Base-by-base conservation (phyloP, 1,284 basidiomycete genomes). In the Moniliophthora roreri region DNA sequence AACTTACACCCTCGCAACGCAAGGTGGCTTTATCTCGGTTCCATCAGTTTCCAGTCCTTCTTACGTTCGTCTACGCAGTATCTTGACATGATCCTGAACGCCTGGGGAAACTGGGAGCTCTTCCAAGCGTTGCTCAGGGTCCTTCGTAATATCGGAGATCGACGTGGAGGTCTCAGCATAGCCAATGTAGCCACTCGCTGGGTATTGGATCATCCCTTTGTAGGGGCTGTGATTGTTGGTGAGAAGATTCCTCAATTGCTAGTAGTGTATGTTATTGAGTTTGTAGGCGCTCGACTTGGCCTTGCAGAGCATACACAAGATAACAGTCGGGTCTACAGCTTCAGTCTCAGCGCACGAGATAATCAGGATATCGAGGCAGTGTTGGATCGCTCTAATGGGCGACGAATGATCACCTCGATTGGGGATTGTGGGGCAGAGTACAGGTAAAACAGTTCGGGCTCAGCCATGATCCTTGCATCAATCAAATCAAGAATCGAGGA, bases 361-460 rank as follows among this genome's bases (percentile, higher is more conserved):
- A 77, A 77, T 41, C 66, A 68, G 4, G 77, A 69, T 11, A 88
- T 92, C 58, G 84, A 89, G 52, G 72, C 65, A 0, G 79, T 91
- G 24, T 68, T 91, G 6, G 71, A 68, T 5, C 74, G 70, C 44
- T 88, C 86, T 2, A 81, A 83, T 47, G 79, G 84, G 3, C 69
- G 80, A 39, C 74, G 63, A 32, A 74, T 91, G 65, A 86, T 89
- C 56, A 79, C 74, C 13, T 76, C 73, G 15, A 84, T 92, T 55
- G 89, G 89, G 4, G 90, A 92, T 64, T 91, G 89, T 67, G 90
- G 90, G 36, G 85, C 85, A 18, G 89, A 92, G 71, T 92, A 92
- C 69, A 83, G 89, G 41, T 83, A 61, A 60, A n/a, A n/a, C n/a
- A n/a, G n/a, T n/a, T 50, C 13, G 36, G 16, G 20, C 24, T 21